phyloP scores from a whole-genome alignment of 2,329 filamentous ascomycete genomes.

The Colletotrichum lupini region DNA sequence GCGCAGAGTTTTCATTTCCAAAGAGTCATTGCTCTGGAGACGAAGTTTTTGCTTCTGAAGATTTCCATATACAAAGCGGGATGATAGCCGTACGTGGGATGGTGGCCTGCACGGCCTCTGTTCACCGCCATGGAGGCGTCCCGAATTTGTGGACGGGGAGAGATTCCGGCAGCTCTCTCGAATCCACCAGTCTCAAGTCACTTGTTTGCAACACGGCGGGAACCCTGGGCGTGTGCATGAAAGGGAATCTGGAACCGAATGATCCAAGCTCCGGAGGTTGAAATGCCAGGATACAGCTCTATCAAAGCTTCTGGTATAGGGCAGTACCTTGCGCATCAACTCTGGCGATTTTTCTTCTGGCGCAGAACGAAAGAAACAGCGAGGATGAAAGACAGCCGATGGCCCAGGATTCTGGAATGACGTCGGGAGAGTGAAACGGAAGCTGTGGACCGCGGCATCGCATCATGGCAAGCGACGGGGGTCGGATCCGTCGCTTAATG shows the following conservation, averaged over 20 bases:
- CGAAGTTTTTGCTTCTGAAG: slow-evolving; percentile 17
- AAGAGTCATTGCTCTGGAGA: slow-evolving; percentile 35
- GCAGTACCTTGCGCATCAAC: slow-evolving; percentile 2
- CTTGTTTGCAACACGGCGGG: slow-evolving; percentile 29
- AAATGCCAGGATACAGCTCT: slow-evolving; percentile 16
- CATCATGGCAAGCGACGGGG: slow-evolving; percentile 28
- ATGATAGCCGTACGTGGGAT: slow-evolving; percentile 30
- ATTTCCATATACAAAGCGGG: slow-evolving; percentile 14
- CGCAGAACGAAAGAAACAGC: neutral
- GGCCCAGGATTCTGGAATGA: slow-evolving; percentile 31
- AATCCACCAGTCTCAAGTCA: slow-evolving; percentile 32
- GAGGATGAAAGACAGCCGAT: neutral
- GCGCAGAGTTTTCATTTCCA: slow-evolving; percentile 27
- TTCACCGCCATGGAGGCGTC: slow-evolving; percentile 33
- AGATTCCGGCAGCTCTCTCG: slow-evolving; percentile 20
- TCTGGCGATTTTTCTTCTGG: neutral
- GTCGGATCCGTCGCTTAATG: slow-evolving; percentile 33
- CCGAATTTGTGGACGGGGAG: slow-evolving; percentile 32
- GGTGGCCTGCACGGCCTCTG: slow-evolving; percentile 27
- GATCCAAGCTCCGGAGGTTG: slow-evolving; percentile 20
- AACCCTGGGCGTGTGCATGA: slow-evolving; percentile 32
- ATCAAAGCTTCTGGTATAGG: slow-evolving; percentile 7
- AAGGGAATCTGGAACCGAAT: slow-evolving; percentile 21
- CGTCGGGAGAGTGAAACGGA: slow-evolving; percentile 33
- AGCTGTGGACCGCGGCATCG: slow-evolving; percentile 33